phyloP scores from a whole-genome alignment of 257 asterid species.

The Solanum corneliomulleri region DNA sequence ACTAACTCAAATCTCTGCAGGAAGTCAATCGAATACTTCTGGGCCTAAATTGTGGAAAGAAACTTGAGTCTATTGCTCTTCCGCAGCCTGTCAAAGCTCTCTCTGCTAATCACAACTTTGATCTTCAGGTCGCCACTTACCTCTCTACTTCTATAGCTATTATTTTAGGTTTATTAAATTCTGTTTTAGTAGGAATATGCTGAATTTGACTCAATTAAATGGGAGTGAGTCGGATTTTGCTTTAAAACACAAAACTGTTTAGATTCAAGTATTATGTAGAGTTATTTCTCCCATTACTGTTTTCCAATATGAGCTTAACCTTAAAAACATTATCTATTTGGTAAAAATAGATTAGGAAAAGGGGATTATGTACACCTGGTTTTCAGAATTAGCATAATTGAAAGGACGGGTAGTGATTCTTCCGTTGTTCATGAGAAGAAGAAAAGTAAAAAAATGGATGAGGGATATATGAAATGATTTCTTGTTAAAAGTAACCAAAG shows the following conservation, averaged over 20 bases:
- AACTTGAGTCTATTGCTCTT: constrained; percentile 36
- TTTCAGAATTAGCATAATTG: neutral
- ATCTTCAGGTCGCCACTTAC: constrained; percentile 55
- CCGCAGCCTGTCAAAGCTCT: constrained; percentile 46
- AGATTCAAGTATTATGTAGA: neutral
- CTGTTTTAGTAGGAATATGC: neutral
- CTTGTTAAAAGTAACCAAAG: neutral
- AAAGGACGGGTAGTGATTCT: neutral
- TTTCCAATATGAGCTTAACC: neutral
- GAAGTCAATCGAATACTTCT: constrained; percentile 70
- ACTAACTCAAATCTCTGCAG: constrained; percentile 16
- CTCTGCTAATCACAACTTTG: constrained; percentile 61
- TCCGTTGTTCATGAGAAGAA: neutral
- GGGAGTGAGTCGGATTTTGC: neutral
- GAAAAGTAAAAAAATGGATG: neutral
- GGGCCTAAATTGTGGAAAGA: constrained; percentile 74
- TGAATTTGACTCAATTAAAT: neutral
- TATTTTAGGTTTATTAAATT: neutral
- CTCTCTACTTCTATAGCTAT: neutral
- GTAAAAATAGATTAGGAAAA: neutral
- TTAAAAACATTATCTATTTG: neutral
- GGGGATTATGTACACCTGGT: neutral
- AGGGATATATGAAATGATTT: neutral
- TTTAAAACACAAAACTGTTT: neutral
- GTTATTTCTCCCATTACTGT: neutral